Evolutionary conservation across 371 early-diverging fungal genomes (phyloP), one percentile per base, ranked within the genome.

Genomic region (Lichtheimia hyalospora): DNA sequence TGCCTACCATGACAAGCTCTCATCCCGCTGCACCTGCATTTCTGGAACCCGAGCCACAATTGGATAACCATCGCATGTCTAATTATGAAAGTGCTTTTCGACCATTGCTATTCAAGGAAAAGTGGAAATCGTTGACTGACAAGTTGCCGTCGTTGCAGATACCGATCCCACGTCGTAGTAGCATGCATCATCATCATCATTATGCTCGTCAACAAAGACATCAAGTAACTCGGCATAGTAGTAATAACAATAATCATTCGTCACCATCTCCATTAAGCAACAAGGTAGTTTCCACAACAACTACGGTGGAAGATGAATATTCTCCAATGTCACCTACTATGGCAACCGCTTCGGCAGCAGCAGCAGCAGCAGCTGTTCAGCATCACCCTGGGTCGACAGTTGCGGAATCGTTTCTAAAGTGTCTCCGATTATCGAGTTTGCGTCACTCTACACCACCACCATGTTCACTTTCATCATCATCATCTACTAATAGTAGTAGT

Each of bases 301-400:
- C 27, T 28, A 25, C 8, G 14, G 23, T 16, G 21, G 13, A 49
- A 18, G 28, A 43, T 15, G 40, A 53, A 20, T 58, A 57, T 41
- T 62, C 58, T 5, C 56, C 51, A 16, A 66, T 64, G 54, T 70
- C 70, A 13, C 70, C 70, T 25, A 70, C 67, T 12, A 65, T 70
- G 67, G 70, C 70, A 12, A 60, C 67, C 6, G 70, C 70, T 15
- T 63, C 62, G 5, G 70, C 71, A 44, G 54, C 64, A 27, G 67
- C 71, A 40, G 69, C 69, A 12, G 56, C 69, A 8, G 54, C 64
- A 25, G 61, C 69, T 27, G 57, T 49, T 40, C 58, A 72, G 46
- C 59, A 60, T 60, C 67, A 68, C 23, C 69, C 75, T 16, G 70
- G 73, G 13, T 66, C 68, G 46, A 64, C 67, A 16, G 61, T 72